Conservation (phyloP, 202 grass and related monocot genomes). For the Zoysia matrella region DNA sequence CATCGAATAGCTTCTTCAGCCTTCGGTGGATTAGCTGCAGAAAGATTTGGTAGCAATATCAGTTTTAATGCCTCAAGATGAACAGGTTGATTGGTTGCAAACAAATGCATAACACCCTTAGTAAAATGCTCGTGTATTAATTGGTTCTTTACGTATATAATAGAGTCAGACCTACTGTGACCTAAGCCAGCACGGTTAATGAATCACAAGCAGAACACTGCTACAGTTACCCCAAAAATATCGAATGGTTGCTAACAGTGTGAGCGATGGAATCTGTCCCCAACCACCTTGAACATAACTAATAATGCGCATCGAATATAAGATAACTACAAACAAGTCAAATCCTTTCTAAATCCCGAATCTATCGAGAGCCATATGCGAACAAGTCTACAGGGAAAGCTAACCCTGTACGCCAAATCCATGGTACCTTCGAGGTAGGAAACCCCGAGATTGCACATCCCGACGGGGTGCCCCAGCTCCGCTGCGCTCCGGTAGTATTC, state of each 20-base stretch:
- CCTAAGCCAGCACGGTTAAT: background rate
- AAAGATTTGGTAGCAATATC: constrained; percentile 37
- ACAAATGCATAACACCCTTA: background rate
- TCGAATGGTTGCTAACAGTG: background rate
- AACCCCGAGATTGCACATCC: constrained; percentile 75
- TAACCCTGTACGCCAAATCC: constrained; percentile 1
- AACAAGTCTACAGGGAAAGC: constrained; percentile 19
- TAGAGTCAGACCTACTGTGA: background rate
- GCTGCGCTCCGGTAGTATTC: constrained; percentile 59
- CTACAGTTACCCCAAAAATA: background rate
- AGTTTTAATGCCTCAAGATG: background rate
- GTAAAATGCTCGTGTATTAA: background rate
- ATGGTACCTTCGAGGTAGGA: constrained; percentile 70
- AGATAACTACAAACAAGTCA: constrained; percentile 4
- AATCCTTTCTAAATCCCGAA: constrained; percentile 8
- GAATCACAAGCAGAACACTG: background rate
- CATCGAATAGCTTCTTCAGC: constrained; percentile 63
- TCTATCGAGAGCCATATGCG: background rate
- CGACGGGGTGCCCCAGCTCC: constrained; percentile 60
- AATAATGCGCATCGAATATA: background rate
- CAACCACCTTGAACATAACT: background rate
- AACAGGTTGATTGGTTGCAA: constrained; percentile 1
- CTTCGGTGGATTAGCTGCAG: constrained; percentile 59
- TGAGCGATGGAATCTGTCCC: background rate
- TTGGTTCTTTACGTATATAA: background rate